Evolutionary conservation across 306 rosid species (phyloP).

Genomic region (Acacia acuminata): DNA sequence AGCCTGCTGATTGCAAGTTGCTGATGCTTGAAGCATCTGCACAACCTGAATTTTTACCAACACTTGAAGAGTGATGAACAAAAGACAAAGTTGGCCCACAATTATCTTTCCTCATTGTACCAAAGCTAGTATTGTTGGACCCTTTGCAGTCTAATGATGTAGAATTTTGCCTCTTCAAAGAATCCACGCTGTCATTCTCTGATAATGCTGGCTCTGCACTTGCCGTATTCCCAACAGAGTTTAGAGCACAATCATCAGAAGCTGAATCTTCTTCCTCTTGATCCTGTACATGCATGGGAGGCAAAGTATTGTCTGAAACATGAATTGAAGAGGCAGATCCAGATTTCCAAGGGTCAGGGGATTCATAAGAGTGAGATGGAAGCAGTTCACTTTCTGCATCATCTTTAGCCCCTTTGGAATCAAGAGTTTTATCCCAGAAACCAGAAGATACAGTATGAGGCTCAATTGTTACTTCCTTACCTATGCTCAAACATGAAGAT

Average conservation of each 20-base stretch:
- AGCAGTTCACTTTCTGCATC: slow-evolving; percentile 29
- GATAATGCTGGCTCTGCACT: slow-evolving; percentile 35
- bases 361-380: slow-evolving; percentile 34
- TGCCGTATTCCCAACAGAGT: slow-evolving; percentile 33
- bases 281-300: slow-evolving; percentile 41
- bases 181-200: slow-evolving; percentile 31
- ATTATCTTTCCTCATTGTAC: slow-evolving; percentile 42
- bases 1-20: slow-evolving; percentile 37
- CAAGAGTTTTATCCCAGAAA: slow-evolving; percentile 68
- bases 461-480: slow-evolving; percentile 41
- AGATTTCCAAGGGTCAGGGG: slow-evolving; percentile 33
- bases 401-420: slow-evolving; percentile 32
- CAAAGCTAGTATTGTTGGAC: slow-evolving; percentile 28
- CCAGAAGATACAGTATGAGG: slow-evolving; percentile 51
- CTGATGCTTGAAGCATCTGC: slow-evolving; percentile 43
- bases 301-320: slow-evolving; percentile 44
- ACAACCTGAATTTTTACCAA: slow-evolving; percentile 32
- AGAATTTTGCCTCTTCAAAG: slow-evolving; percentile 36
- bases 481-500: slow-evolving; percentile 29
- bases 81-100: slow-evolving; percentile 34
- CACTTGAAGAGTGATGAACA: slow-evolving; percentile 30
- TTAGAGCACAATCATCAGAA: slow-evolving; percentile 34
- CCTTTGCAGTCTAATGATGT: slow-evolving; percentile 35
- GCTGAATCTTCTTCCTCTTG: slow-evolving; percentile 34
- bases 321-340: slow-evolving; percentile 42